Conservation (phyloP, 306 rosid genomes). For the Quercus robur region DNA sequence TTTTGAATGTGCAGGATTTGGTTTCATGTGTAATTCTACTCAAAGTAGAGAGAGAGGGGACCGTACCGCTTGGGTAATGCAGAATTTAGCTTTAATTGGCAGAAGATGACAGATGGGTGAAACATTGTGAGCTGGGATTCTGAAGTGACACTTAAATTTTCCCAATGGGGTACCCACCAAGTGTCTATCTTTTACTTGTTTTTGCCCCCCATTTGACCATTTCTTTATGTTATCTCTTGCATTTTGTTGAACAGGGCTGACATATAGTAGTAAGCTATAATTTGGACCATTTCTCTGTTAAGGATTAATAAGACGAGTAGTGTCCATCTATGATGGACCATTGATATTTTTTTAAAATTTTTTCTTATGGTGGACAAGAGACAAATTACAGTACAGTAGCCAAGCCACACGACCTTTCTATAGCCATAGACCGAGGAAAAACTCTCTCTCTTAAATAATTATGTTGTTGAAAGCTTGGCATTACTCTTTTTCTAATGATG, state of each 20-base stretch:
- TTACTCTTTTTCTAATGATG: neutral
- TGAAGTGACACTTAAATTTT: constrained; percentile 17
- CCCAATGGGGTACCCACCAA: neutral
- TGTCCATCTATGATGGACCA: too few species aligned
- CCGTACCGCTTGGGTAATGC: too few species aligned
- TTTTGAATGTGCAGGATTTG: too few species aligned
- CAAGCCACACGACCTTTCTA: neutral
- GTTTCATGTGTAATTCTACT: too few species aligned
- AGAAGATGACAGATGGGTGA: constrained; percentile 17
- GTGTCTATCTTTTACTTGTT: neutral
- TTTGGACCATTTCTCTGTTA: neutral
- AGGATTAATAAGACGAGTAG: neutral
- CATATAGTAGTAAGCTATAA: too few species aligned
- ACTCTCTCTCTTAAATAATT: neutral
- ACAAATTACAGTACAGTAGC: constrained; percentile 1
- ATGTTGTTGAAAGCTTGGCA: neutral
- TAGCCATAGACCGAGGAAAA: neutral
- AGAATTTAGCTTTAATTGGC: neutral
- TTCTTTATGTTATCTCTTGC: neutral
- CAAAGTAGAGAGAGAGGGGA: too few species aligned
- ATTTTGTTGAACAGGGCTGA: neutral
- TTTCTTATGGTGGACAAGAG: neutral
- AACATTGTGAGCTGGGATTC: constrained; percentile 22
- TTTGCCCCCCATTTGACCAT: neutral
- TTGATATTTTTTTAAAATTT: too few species aligned